Evolutionary conservation across 192 early-diverging fungal species (phyloP), one percentile per base, ranked within the genome.

Genomic region (Oehlia diaphana): DNA sequence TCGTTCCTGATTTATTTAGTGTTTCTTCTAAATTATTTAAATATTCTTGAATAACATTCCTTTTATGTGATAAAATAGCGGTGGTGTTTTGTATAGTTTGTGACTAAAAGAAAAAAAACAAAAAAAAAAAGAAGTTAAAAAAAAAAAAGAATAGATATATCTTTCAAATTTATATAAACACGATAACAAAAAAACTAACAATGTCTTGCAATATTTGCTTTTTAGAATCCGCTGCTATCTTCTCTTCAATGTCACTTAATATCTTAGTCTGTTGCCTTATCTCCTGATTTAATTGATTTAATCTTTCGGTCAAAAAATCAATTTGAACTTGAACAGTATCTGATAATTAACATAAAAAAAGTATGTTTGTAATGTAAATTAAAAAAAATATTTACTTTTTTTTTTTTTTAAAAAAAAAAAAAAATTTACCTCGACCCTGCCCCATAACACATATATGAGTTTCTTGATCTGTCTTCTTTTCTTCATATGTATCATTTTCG

Each of bases 1-100:
- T 69, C 2, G 42, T 6, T 53, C 49, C 42, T 58, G 31, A 19
- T 14, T 49, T 31, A n/a, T 39, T 72, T 21, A 72, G 5, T n/a
- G 13, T 53, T 76, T 63, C 35, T 39, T 64, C 61, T 0, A 88
- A 47, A 19, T 80, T 76, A 33, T 71, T 74, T 14, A 87, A 62
- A 63, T 86, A 84, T 6, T 80, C 72, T 58, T 88, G 81, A 68
- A 93, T 82, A 3, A 90, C 67, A 10, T 83, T 84, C 74, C 91
- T 89, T 72, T 93, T 93, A 72, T 91, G 88, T 77, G 86, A 87
- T 44, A 94, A 78, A 37, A 86, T 83, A 12, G 81, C 81, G n/a
- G 90, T 85, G 74, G 92, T 90, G 70, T 90, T 85, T 6, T 85
- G 83, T 77, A 92, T 90, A 19, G 76, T 72, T 53, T 85, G 79